Conservation (phyloP, 2,329 filamentous ascomycete species). For the Aspergillus unguis region DNA sequence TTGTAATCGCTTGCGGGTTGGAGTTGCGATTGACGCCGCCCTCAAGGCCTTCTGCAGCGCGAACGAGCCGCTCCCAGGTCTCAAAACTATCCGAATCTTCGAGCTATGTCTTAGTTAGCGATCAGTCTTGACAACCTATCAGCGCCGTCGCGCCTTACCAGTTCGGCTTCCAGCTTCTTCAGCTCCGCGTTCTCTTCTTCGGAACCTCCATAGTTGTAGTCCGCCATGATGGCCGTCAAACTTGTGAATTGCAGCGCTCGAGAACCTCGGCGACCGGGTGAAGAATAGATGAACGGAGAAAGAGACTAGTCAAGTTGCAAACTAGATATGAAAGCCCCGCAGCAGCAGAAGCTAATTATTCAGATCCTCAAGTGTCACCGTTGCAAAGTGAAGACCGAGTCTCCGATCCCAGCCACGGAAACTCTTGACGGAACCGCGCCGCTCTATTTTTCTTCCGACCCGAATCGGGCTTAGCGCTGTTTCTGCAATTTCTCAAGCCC, state of each 20-base stretch:
- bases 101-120: slow-evolving; percentile 38
- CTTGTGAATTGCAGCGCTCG: neutral
- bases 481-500: slow-evolving; percentile 17
- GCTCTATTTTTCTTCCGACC: slow-evolving; percentile 17
- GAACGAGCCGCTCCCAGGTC: slow-evolving; percentile 88
- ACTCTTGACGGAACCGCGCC: slow-evolving; percentile 6
- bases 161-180: slow-evolving; percentile 70
- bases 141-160: slow-evolving; percentile 56
- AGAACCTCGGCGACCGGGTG: neutral
- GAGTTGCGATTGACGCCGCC: slow-evolving; percentile 96
- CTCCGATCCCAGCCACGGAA: slow-evolving; percentile 10
- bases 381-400: neutral
- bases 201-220: slow-evolving; percentile 68
- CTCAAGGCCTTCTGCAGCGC: slow-evolving; percentile 77
- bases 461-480: slow-evolving; percentile 23
- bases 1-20: slow-evolving; percentile 85
- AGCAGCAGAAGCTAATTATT: no score
- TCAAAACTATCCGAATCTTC: slow-evolving; percentile 88
- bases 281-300: neutral
- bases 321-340: neutral
- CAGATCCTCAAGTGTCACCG: no score
- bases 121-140: neutral
- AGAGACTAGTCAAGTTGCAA: neutral
- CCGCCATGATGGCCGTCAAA: slow-evolving; percentile 55
- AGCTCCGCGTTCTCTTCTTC: slow-evolving; percentile 82